Conservation (phyloP, 768 basidiomycete species). For the Gymnopilus junonius region DNA sequence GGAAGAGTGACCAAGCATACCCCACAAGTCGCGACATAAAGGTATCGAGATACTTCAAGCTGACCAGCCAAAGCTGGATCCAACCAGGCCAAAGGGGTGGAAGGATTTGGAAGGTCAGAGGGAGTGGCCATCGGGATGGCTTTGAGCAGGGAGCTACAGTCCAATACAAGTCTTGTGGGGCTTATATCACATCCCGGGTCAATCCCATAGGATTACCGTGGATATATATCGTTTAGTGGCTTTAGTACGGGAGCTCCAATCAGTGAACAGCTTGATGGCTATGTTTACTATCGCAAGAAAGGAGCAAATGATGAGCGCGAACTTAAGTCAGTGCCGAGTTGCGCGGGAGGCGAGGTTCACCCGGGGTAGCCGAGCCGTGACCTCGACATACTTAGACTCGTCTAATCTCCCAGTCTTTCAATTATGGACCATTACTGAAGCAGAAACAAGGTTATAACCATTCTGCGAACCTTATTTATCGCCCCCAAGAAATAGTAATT, state of each 20-base stretch:
- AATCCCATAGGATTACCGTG: background rate
- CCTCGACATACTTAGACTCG: too few species aligned
- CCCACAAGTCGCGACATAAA: slow-evolving; percentile 2
- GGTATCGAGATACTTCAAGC: slow-evolving; percentile 7
- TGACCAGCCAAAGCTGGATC: slow-evolving; percentile 27
- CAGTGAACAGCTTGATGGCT: background rate
- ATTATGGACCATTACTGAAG: too few species aligned
- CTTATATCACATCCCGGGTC: background rate
- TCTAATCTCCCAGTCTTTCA: too few species aligned
- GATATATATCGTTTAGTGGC: slow-evolving; percentile 2
- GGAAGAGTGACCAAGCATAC: background rate
- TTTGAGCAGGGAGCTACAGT: background rate
- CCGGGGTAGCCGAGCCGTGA: background rate
- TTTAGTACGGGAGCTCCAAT: background rate
- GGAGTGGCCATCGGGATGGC: slow-evolving; percentile 2
- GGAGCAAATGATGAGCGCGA: slow-evolving; percentile 22
- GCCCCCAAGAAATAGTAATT: too few species aligned
- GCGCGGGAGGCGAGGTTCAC: background rate
- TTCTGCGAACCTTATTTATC: too few species aligned
- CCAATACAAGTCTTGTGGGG: background rate
- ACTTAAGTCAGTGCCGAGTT: background rate
- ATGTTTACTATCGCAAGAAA: background rate
- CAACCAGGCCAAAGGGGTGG: slow-evolving; percentile 35
- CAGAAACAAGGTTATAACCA: too few species aligned
- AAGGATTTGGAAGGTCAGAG: slow-evolving; percentile 25